phyloP scores from a whole-genome alignment of 257 asterid genomes.

The Ballota nigra region DNA sequence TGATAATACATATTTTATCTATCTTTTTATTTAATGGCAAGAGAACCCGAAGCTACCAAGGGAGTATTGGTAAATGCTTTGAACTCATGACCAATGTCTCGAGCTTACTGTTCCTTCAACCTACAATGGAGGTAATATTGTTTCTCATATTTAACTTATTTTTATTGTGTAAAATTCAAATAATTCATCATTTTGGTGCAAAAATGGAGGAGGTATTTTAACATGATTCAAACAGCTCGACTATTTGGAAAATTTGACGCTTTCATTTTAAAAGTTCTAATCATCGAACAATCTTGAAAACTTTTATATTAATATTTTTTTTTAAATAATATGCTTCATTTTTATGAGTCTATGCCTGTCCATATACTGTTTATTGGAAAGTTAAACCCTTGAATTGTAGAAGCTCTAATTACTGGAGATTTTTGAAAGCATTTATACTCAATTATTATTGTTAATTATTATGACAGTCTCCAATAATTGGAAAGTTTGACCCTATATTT shows the following conservation, averaged over 20 bases:
- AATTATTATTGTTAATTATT: no score
- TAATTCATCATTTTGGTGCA: not conserved
- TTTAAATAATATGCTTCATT: not conserved
- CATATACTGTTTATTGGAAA: not conserved
- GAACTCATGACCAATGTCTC: not conserved
- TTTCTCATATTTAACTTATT: not conserved
- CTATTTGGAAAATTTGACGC: not conserved
- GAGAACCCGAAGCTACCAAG: not conserved
- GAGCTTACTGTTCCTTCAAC: not conserved
- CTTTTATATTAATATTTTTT: no score
- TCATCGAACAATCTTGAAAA: not conserved
- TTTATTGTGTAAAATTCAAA: not conserved
- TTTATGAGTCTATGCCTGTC: not conserved
- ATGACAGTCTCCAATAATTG: not conserved
- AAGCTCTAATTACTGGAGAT: not conserved
- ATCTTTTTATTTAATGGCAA: not conserved
- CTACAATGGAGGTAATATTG: not conserved
- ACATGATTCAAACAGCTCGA: not conserved
- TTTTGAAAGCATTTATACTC: not conserved
- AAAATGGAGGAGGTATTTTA: not conserved
- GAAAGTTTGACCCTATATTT: not conserved
- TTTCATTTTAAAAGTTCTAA: not conserved
- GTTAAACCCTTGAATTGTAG: not conserved
- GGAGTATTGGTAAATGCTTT: not conserved
- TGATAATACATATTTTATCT: not conserved